Base-by-base conservation (phyloP, 495 filamentous ascomycete species). In the Elaphomyces granulatus region DNA sequence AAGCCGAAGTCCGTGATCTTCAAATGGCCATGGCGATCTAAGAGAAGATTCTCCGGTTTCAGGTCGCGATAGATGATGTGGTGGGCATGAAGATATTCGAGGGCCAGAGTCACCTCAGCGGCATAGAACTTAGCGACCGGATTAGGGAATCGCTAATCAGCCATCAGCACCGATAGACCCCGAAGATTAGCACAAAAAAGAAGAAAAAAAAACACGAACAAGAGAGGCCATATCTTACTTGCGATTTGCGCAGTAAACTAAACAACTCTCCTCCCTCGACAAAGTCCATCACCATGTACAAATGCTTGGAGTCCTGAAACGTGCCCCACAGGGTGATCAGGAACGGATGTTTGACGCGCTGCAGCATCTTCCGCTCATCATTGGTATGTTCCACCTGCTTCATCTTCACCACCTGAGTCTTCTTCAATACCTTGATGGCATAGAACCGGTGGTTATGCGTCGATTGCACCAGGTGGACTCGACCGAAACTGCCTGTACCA, bases 281-380 rank as follows among this genome's bases (percentile, higher is more conserved):
- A 65, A 98, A 98, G 53, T 96, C 90, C 90, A 98, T 96, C 47
- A 98, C 90, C 90, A 98, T 96, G 68, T 98, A 98, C 15, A 98
- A 64, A 54, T 98, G 96, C 56, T 78, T 80, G 15, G 82, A 71
- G 48, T 96, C 92, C 57, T 96, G 87, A 58, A 94, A 98, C 14
- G 90, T 98, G 23, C 92, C 92, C 92, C 92, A 96, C 34, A 98
- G 61, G 2, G 92, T 96, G 51, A 98, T 87, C 35, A 98, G 68
- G 64, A 98, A 98, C 1, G 90, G 87, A 64, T 98, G 87, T 54
- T 93, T 87, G 42, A 94, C 87, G 48, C 87, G 81, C 48, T 82
- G 83, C 42, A 98, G 62, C 92, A 98, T 96, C 38, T 74, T 75
- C 43, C 90, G 74, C 67, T 98, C 90, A 57, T 96, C 90, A 55